Evolutionary conservation across 257 asterid genomes (phyloP), one percentile per base, ranked within the genome.

Genomic region (Nicotiana noctiflora): DNA sequence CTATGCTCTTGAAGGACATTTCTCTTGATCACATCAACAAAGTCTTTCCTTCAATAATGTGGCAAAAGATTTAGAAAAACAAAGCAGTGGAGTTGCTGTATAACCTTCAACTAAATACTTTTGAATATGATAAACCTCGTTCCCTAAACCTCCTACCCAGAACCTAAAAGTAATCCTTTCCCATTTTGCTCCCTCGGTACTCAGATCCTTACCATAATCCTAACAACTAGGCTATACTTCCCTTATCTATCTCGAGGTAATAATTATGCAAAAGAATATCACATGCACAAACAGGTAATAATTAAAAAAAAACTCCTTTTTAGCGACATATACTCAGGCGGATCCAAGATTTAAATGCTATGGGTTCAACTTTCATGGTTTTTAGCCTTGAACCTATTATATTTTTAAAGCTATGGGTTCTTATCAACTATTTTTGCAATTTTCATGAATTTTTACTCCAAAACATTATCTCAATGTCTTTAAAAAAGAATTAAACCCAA

Each of bases 1-100:
- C 89, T 52, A 92, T 88, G 90, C 88, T 88, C 91, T 92, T 93
- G 88, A 93, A 92, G 8, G 98, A 85, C 99, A 95, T 95, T 76
- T 83, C 79, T 19, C 60, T 7, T 76, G 79, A 85, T 76, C 80
- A 76, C 75, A 55, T 74, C 87, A 81, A 82, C 59, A 72, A 77
- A 57, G 15, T 62, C 67, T 57, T 82, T 57, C 62, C 82, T 83
- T 75, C 80, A 70, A 6, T 61, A 46, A n/a, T 76, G 57, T 62
- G 25, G 46, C 11, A 59, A 78, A 40, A 12, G 37, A 15, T 7
- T 44, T 7, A 46, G 46, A 34, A 31, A 18, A 55, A 60, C 0
- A 2, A 31, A 15, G 27, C 77, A 44, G 34, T 6, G 1, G 46
- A 70, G 15, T 44, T 44, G 9, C 37, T 44, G 57, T 11, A 70